Evolutionary conservation across 2,329 filamentous ascomycete species (phyloP).

Genomic region (Lasiodiplodia sp.): DNA sequence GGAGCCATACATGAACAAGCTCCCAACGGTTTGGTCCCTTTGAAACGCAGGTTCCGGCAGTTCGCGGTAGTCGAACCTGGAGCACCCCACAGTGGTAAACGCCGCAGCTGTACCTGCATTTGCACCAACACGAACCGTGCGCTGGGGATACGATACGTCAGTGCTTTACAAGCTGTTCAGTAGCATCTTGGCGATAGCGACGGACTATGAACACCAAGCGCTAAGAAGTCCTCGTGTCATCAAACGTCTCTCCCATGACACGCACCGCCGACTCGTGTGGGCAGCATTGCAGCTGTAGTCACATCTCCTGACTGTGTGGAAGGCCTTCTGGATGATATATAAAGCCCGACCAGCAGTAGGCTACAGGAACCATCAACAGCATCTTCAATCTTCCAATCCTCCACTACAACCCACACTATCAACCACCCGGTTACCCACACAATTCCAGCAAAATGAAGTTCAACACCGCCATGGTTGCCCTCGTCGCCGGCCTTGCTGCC

Average conservation of each 20-base stretch:
- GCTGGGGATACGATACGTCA: no score
- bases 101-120: conserved; percentile 10
- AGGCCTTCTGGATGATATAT: no score
- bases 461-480: neutral
- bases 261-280: no score
- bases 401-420: neutral
- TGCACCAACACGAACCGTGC: neutral
- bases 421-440: neutral
- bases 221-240: no score
- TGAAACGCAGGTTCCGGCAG: no score
- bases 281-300: no score
- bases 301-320: no score
- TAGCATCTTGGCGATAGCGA: neutral
- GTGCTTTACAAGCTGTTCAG: neutral
- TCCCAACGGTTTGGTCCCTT: no score
- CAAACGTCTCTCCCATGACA: no score
- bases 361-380: neutral
- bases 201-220: neutral
- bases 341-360: no score
- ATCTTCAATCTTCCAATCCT: neutral
- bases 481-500: conserved; percentile 3
- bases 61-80: no score
- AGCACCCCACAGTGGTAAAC: neutral
- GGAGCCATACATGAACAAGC: no score
- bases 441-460: neutral